phyloP scores from a whole-genome alignment of 148 eudicot genomes.

The Bassia scoparia region DNA sequence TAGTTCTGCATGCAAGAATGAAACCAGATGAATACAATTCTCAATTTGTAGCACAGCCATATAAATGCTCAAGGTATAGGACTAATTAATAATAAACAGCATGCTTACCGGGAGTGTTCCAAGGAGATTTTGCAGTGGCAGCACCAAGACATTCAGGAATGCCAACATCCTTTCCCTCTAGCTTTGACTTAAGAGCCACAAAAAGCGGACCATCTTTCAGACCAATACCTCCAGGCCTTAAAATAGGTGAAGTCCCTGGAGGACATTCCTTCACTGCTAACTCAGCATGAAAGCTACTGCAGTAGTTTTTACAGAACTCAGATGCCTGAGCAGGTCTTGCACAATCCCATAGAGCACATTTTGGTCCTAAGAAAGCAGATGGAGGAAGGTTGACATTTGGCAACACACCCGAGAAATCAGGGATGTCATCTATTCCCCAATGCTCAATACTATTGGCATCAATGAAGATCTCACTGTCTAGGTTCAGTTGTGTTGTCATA shows the following conservation, averaged over 20 bases:
- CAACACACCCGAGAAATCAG: constrained; percentile 29
- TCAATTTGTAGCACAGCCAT: neutral
- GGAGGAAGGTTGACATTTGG: constrained; percentile 36
- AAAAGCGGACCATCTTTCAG: constrained; percentile 45
- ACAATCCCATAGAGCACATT: constrained; percentile 53
- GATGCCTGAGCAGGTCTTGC: constrained; percentile 40
- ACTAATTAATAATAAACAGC: constrained; percentile 2
- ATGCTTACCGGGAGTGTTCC: constrained; percentile 51
- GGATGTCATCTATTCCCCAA: constrained; percentile 31
- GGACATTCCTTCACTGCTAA: constrained; percentile 43
- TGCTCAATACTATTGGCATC: constrained; percentile 24
- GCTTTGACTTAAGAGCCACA: constrained; percentile 37
- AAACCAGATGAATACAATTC: neutral
- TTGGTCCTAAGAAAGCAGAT: constrained; percentile 45
- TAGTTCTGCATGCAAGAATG: constrained; percentile 33
- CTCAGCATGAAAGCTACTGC: constrained; percentile 41
- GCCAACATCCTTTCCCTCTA: constrained; percentile 47
- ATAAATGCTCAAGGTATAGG: no score
- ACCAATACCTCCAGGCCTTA: constrained; percentile 48
- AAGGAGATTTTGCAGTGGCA: constrained; percentile 44
- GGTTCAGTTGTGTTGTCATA: constrained; percentile 17
- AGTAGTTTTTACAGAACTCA: constrained; percentile 37
- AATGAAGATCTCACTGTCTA: constrained; percentile 32
- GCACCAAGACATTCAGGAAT: constrained; percentile 51
- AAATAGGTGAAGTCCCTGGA: constrained; percentile 39